A percentile compares a stretch with the other conserved stretches of the same genome.
phyloP scores from a whole-genome alignment of 306 rosid species.

The Acacia crassicarpa region DNA sequence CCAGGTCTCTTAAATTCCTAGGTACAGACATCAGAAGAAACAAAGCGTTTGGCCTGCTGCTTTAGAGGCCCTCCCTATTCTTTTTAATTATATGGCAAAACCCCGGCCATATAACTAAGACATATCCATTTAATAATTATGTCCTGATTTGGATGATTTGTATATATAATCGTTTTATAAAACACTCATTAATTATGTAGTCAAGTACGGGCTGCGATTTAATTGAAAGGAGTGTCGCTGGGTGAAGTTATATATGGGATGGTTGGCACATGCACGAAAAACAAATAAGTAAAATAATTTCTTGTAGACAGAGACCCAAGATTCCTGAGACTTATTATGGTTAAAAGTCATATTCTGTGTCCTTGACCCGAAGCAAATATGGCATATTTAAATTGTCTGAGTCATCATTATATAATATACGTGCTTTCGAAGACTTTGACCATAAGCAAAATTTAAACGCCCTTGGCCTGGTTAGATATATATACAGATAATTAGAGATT shows the following conservation, averaged over 20 bases:
- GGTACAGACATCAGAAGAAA: slow-evolving; percentile 39
- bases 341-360: slow-evolving; percentile 29
- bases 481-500: neutral
- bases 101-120: neutral
- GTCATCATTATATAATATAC: neutral
- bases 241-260: slow-evolving; percentile 22
- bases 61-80: slow-evolving; percentile 3
- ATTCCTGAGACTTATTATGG: slow-evolving; percentile 11
- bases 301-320: neutral
- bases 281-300: slow-evolving; percentile 7
- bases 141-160: slow-evolving; percentile 5
- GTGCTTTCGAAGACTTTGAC: neutral
- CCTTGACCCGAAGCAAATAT: slow-evolving; percentile 26
- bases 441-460: slow-evolving; percentile 4
- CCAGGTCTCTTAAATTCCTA: slow-evolving; percentile 19
- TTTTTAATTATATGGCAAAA: neutral
- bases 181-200: neutral
- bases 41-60: slow-evolving; percentile 31
- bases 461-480: neutral
- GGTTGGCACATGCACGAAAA: slow-evolving; percentile 17
- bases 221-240: slow-evolving; percentile 7
- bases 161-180: neutral
- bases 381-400: neutral
- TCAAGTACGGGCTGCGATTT: slow-evolving; percentile 1
- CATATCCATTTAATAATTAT: neutral